Conservation (phyloP, 345 rosid genomes). For the Hibiscus mutabilis region DNA sequence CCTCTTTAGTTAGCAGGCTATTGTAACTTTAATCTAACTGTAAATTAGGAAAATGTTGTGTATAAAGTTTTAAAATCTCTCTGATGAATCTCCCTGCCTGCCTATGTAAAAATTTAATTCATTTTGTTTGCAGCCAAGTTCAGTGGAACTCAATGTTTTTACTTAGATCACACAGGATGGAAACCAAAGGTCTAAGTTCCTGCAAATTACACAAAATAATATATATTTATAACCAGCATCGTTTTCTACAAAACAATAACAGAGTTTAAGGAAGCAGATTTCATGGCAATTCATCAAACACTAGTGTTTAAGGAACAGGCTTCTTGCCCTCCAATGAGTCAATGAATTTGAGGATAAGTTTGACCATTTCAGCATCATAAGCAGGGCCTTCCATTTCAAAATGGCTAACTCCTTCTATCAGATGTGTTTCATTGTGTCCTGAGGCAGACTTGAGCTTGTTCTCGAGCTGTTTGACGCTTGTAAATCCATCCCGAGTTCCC, state of each 20-base stretch:
- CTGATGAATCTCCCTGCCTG: neutral
- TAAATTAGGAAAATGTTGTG: neutral
- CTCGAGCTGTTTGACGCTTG: slow-evolving; percentile 74
- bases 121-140: no score
- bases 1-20: neutral
- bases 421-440: slow-evolving; percentile 26
- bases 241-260: no score
- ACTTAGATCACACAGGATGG: slow-evolving; percentile 3
- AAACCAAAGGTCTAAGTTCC: slow-evolving; percentile 8
- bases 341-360: slow-evolving; percentile 48
- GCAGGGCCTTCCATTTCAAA: slow-evolving; percentile 94
- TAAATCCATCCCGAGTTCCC: slow-evolving; percentile 94
- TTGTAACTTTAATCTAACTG: slow-evolving; percentile 18
- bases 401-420: slow-evolving; percentile 63
- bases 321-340: slow-evolving; percentile 22
- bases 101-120: slow-evolving; percentile 1
- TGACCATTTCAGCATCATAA: slow-evolving; percentile 74
- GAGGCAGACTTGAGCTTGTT: slow-evolving; percentile 66
- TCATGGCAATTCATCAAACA: neutral
- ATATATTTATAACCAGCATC: neutral
- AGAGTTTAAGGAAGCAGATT: no score
- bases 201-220: slow-evolving; percentile 13
- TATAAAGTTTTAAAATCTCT: slow-evolving; percentile 16
- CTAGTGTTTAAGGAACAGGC: neutral
- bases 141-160: neutral